These are phyloP conservation scores for Phytophthora litchii DNA, from an alignment of 352 stramenopile genomes.

Conservation along the genomic window DNA sequence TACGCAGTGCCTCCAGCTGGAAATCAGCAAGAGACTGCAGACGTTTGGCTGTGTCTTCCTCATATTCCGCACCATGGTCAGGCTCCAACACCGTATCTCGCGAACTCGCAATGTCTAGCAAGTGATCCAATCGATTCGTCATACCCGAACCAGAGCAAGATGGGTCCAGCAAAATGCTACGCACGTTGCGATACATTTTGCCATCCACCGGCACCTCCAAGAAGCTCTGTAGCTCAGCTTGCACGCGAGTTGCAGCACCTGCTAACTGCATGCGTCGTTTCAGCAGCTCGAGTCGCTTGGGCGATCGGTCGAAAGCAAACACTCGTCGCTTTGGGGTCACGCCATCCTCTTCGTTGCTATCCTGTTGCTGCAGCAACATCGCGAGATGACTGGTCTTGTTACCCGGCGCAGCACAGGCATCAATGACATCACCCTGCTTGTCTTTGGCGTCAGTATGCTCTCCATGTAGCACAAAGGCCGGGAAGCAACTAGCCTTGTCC, in stretches of 20 bases:
- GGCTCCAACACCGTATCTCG: conserved; percentile 50
- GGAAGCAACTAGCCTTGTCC: conserved; percentile 98
- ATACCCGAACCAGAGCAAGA: conserved; percentile 97
- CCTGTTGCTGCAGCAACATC: conserved; percentile 88
- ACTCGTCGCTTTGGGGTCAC: conserved; percentile 71
- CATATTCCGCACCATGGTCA: conserved; percentile 41
- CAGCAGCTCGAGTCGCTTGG: conserved; percentile 89
- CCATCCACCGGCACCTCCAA: conserved; percentile 84
- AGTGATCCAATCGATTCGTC: conserved; percentile 91
- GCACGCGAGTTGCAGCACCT: conserved; percentile 74
- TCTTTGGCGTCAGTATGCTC: conserved; percentile 53
- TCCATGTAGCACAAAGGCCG: conserved; percentile 92
- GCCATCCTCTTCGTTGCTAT: conserved; percentile 40
- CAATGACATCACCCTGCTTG: conserved; percentile 89
- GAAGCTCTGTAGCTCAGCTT: conserved; percentile 93
- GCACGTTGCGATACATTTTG: conserved; percentile 87
- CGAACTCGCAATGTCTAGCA: conserved; percentile 88
- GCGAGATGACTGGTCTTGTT: conserved; percentile 99
- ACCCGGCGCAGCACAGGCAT: conserved; percentile 97
- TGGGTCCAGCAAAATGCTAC: conserved; percentile 95
- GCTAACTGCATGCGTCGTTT: conserved; percentile 87
- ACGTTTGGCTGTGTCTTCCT: conserved; percentile 69
- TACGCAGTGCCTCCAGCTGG: conserved; percentile 92
- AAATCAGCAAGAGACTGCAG: conserved; percentile 95
- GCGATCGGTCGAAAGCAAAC: conserved; percentile 94